Conservation (phyloP, 768 basidiomycete genomes). For the Xerocomellus chrysenteron region DNA sequence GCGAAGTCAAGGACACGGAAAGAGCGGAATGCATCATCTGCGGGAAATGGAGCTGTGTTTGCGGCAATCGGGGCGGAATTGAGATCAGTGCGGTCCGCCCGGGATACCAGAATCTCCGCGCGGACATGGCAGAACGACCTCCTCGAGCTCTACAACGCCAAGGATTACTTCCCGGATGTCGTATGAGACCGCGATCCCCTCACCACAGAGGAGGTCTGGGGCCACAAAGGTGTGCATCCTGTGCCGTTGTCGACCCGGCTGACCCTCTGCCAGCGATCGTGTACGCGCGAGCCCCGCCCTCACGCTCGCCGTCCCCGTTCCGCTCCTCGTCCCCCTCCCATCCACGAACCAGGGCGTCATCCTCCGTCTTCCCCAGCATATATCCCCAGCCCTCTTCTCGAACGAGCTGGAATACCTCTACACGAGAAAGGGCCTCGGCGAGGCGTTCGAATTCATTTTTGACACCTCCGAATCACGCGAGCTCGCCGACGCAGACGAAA, state of each 20-base stretch:
- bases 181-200: constrained; percentile 83
- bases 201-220: constrained; percentile 68
- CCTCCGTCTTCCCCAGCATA: constrained; percentile 63
- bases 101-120: constrained; percentile 60
- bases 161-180: constrained; percentile 94
- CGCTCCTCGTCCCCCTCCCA: constrained; percentile 46
- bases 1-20: constrained; percentile 2
- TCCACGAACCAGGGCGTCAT: constrained; percentile 43
- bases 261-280: constrained; percentile 67
- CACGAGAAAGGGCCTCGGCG: constrained; percentile 86
- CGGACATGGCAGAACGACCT: constrained; percentile 80
- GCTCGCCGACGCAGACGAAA: constrained; percentile 50
- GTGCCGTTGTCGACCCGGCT: background rate
- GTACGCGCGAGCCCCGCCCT: constrained; percentile 90
- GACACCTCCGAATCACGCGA: constrained; percentile 50
- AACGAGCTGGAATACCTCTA: constrained; percentile 95
- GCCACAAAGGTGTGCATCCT: constrained; percentile 79
- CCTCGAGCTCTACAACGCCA: constrained; percentile 71
- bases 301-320: constrained; percentile 47
- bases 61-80: background rate
- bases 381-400: constrained; percentile 78
- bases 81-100: constrained; percentile 14
- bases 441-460: constrained; percentile 85
- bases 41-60: constrained; percentile 5
- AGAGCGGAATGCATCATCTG: constrained; percentile 5